Base-by-base conservation (phyloP, 2,329 filamentous ascomycete species). In the Lachnellula cervina region DNA sequence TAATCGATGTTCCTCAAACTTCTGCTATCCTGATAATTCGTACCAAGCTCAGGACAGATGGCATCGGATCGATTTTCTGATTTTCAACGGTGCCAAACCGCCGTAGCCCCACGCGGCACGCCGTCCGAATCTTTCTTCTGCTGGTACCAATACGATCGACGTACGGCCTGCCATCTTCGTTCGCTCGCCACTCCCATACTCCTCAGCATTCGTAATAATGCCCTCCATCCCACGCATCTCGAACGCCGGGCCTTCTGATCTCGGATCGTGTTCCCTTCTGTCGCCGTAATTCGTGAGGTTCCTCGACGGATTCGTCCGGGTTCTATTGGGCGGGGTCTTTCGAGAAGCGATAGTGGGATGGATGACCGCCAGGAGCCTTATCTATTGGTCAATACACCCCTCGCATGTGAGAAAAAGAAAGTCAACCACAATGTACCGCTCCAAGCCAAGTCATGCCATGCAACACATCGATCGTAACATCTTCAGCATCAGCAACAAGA, bases 291-390 rank as follows among this genome's bases (percentile, higher is more conserved):
- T 49, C 51, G 34, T 11, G 37, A 37, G 19, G 16, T 44, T 37
- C 11, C 25, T 28, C 17, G 45, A 34, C 42, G 38, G 43, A 4
- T 38, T 19, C 34, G 44, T 40, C 48, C 35, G 21, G 28, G 52
- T 54, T 54, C 17, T 35, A 38, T 23, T 23, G 52, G 25, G 52
- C 49, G 42, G 52, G 56, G 56, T 58, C 49, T 55, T 47, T 45
- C 49, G 46, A 40, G 16, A 21, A 47, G 46, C 52, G 46, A 58
- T 55, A 58, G 49, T 42, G 48, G 49, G 51, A 21, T 42, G 40
- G 25, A 43, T 35, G 25, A 50, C 28, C 17, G 43, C 37, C 14
- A 42, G 40, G 40, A 28, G 6, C 25, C 51, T 50, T 59, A 56
- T 56, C 44, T 49, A 48, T 56, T 54, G 49, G 54, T 47, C 35